Conservation (phyloP, 2,329 filamentous ascomycete species). For the Colletotrichum phormii region DNA sequence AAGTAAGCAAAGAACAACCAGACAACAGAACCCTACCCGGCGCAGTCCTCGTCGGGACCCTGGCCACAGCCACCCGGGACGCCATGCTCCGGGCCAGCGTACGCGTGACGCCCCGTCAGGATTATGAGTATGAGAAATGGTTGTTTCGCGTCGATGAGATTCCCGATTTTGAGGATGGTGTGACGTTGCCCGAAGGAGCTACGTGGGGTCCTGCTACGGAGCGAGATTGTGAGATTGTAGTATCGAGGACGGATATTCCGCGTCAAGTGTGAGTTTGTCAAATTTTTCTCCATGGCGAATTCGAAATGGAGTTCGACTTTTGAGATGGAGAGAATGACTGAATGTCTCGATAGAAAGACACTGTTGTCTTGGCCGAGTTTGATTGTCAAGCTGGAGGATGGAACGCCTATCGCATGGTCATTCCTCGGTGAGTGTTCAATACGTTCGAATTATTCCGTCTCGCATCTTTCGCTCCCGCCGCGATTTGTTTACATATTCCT, state of each 20-base stretch:
- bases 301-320: neutral
- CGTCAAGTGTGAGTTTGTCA: constrained; percentile 59
- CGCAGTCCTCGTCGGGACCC: constrained; percentile 50
- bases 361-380: constrained; percentile 58
- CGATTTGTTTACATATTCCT: neutral
- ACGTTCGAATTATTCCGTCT: no score
- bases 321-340: neutral
- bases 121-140: constrained; percentile 65
- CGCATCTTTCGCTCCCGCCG: no score
- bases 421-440: constrained; percentile 58
- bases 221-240: constrained; percentile 68
- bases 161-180: constrained; percentile 43
- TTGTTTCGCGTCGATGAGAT: constrained; percentile 62
- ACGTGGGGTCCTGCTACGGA: constrained; percentile 64
- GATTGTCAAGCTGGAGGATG: constrained; percentile 57
- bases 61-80: constrained; percentile 45
- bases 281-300: neutral
- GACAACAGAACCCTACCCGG: constrained; percentile 39
- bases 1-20: constrained; percentile 42
- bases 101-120: constrained; percentile 43
- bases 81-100: constrained; percentile 4
- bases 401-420: constrained; percentile 71
- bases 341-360: constrained; percentile 48
- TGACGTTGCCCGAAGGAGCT: constrained; percentile 58
- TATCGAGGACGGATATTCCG: constrained; percentile 66